Conservation (phyloP, 805 yeast species). For the Metschnikowia shivogae region DNA sequence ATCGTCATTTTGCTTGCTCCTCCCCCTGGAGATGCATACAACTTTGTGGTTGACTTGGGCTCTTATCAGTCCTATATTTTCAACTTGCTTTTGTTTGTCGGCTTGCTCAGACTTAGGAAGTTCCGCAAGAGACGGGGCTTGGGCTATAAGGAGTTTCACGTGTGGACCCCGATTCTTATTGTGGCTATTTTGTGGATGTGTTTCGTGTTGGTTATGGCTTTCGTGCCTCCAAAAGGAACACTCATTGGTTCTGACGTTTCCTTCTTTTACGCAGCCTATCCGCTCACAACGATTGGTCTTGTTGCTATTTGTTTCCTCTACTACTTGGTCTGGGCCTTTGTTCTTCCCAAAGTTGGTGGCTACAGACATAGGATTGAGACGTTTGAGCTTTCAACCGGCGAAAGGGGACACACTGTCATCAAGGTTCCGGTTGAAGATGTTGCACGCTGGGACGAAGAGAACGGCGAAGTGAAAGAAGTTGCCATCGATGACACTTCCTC, state of each 20-base stretch:
- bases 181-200: conserved; percentile 30
- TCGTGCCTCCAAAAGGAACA: conserved; percentile 40
- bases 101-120: conserved; percentile 25
- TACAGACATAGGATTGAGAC: conserved; percentile 29
- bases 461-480: conserved; percentile 13
- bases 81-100: conserved; percentile 25
- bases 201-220: conserved; percentile 40
- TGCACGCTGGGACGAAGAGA: conserved; percentile 30
- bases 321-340: conserved; percentile 33
- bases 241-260: conserved; percentile 40
- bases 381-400: conserved; percentile 35
- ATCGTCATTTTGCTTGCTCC: conserved; percentile 28
- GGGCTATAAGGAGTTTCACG: conserved; percentile 16
- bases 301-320: conserved; percentile 29
- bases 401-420: conserved; percentile 36
- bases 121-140: conserved; percentile 24
- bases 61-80: conserved; percentile 28
- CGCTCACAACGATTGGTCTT: conserved; percentile 35
- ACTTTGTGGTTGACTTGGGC: conserved; percentile 29
- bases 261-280: conserved; percentile 41
- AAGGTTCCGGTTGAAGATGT: conserved; percentile 29
- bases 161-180: conserved; percentile 25
- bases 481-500: neutral
- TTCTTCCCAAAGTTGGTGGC: conserved; percentile 30
- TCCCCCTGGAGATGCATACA: conserved; percentile 34